Conservation (phyloP, 768 basidiomycete genomes). For the Tylopilus sp. region DNA sequence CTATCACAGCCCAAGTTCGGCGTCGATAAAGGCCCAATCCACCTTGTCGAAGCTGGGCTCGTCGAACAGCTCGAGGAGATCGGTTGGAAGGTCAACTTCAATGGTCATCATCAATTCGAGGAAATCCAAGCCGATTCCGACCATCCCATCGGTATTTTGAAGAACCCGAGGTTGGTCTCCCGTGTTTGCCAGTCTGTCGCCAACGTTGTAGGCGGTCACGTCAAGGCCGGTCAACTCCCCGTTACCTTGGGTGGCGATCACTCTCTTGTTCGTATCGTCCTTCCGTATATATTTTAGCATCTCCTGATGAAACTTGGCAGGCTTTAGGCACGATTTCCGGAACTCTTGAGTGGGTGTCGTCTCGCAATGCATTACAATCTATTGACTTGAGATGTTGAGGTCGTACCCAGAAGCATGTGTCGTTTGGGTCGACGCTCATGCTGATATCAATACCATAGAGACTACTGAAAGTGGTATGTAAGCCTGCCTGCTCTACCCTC, state of each 20-base stretch:
- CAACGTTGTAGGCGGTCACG: slow-evolving; percentile 70
- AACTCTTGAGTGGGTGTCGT: slow-evolving; percentile 59
- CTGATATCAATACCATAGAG: slow-evolving; percentile 90
- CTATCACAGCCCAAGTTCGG: slow-evolving; percentile 62
- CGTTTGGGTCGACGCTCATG: slow-evolving; percentile 96
- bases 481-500: background rate
- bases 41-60: slow-evolving; percentile 85
- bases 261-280: slow-evolving; percentile 61
- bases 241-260: slow-evolving; percentile 96
- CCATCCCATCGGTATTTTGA: slow-evolving; percentile 83
- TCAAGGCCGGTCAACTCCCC: slow-evolving; percentile 75
- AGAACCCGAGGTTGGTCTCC: slow-evolving; percentile 87
- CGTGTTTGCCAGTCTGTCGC: slow-evolving; percentile 78
- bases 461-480: slow-evolving; percentile 69
- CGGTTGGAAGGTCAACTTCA: slow-evolving; percentile 88
- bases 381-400: slow-evolving; percentile 34
- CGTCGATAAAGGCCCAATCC: slow-evolving; percentile 86
- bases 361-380: background rate
- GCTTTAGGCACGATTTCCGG: slow-evolving; percentile 96
- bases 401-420: slow-evolving; percentile 79
- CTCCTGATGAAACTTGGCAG: slow-evolving; percentile 27
- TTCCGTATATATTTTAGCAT: slow-evolving; percentile 1
- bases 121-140: slow-evolving; percentile 50
- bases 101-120: slow-evolving; percentile 88
- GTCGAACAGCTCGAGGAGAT: slow-evolving; percentile 69